A percentile compares a stretch with the other conserved stretches of the same genome.
phyloP scores from a whole-genome alignment of 1,284 basidiomycete species.

The Fomitopsis schrenkii region DNA sequence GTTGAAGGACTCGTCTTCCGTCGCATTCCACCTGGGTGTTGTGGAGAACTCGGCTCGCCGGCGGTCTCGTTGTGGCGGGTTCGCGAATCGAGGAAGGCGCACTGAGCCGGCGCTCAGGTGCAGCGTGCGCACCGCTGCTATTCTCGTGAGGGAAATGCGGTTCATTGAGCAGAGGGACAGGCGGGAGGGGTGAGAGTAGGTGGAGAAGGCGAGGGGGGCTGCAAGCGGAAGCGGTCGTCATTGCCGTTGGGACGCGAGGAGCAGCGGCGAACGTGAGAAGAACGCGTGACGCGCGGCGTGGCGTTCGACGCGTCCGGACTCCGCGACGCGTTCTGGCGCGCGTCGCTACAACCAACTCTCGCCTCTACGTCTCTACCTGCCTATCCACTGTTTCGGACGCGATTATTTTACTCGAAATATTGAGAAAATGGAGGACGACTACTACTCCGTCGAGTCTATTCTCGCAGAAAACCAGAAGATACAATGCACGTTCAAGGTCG shows the following conservation, averaged over 20 bases:
- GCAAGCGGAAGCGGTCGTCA: not conserved
- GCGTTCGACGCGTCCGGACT: not conserved
- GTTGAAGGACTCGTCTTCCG: slow-evolving; percentile 34
- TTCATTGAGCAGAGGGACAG: slow-evolving; percentile 3
- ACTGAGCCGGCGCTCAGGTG: slow-evolving; percentile 9
- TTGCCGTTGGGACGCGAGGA: not conserved
- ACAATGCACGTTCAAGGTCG: slow-evolving; percentile 84
- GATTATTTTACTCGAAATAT: not conserved
- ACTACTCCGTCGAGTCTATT: slow-evolving; percentile 85
- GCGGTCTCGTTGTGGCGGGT: slow-evolving; percentile 1
- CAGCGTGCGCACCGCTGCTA: slow-evolving; percentile 9
- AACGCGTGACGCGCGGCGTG: slow-evolving; percentile 8
- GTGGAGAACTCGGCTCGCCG: slow-evolving; percentile 16
- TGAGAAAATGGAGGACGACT: slow-evolving; percentile 73
- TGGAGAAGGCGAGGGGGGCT: not conserved
- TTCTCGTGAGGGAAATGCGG: slow-evolving; percentile 9
- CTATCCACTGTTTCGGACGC: not conserved
- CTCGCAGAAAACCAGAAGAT: slow-evolving; percentile 92
- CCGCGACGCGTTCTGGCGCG: slow-evolving; percentile 14
- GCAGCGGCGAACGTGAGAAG: slow-evolving; percentile 14
- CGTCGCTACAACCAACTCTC: not conserved
- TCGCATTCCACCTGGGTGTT: slow-evolving; percentile 15
- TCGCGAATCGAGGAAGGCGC: slow-evolving; percentile 11
- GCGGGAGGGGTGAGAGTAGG: slow-evolving; percentile 4
- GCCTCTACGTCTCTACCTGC: not conserved